These are phyloP conservation scores for Metschnikowia kofuensis DNA, from an alignment of 805 yeast species.

Conservation along the genomic window DNA sequence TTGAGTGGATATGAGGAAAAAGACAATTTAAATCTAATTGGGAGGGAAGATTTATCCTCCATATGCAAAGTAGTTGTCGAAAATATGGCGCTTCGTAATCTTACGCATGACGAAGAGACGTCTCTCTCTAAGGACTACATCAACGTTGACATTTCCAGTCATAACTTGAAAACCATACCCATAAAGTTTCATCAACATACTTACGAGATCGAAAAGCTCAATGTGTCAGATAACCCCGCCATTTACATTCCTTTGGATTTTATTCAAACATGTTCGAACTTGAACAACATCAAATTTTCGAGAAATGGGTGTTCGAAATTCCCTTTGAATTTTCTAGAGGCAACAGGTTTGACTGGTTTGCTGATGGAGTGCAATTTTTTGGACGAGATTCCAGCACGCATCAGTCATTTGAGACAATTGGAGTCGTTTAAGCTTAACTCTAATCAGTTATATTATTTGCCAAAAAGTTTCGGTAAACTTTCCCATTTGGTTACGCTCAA, in stretches of 20 bases:
- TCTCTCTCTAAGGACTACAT: constrained; percentile 62
- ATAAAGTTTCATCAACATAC: constrained; percentile 77
- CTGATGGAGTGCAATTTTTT: constrained; percentile 80
- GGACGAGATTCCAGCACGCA: constrained; percentile 54
- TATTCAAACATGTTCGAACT: constrained; percentile 74
- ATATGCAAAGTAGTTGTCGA: constrained; percentile 77
- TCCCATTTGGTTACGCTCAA: constrained; percentile 59
- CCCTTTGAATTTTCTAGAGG: constrained; percentile 71
- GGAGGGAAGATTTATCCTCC: constrained; percentile 79
- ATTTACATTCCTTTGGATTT: constrained; percentile 81
- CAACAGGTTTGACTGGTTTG: constrained; percentile 60
- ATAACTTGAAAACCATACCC: constrained; percentile 81
- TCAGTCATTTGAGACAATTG: constrained; percentile 52
- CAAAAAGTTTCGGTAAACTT: constrained; percentile 56
- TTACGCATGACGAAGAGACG: constrained; percentile 70
- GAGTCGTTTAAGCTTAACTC: constrained; percentile 67
- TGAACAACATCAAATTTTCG: constrained; percentile 64
- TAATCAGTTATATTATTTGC: constrained; percentile 65
- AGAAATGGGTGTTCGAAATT: constrained; percentile 70
- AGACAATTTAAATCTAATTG: constrained; percentile 76
- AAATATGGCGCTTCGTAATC: constrained; percentile 55
- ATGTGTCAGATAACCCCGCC: constrained; percentile 84
- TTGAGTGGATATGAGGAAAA: constrained; percentile 75
- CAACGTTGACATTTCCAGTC: constrained; percentile 67
- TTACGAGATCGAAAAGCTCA: constrained; percentile 73